Evolutionary conservation across 23 red algal species (phyloP), one percentile per base, ranked within the genome.

Genomic region (Cyanidiococcus yangmingshanensis): DNA sequence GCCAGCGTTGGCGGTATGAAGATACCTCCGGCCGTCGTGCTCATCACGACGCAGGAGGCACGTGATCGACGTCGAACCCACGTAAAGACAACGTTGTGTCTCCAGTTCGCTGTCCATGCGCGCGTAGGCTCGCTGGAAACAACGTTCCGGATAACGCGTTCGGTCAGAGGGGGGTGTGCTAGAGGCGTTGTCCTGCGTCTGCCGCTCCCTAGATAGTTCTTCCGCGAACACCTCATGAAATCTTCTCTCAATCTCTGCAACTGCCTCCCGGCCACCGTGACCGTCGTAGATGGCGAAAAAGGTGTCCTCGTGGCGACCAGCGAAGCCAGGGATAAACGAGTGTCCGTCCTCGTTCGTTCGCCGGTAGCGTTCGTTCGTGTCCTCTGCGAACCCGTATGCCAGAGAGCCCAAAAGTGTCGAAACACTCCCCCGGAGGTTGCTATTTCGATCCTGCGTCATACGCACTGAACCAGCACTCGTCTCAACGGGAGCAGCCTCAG

Each of bases 221-320:
- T 89, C 82, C 2, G 79, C 67, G 40, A 89, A 87, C 37, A 91
- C 68, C 38, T 76, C 67, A 59, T 98, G 85, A 21, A 98, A 84
- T 16, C 74, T 75, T 26, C 76, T 40, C 26, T 74, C 68, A 41
- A 91, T 74, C 1, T 82, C 54, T 21, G 83, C 58, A 30, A 90
- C 80, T 17, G 79, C 88, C 0, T 75, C 59, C 15, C 58, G 76
- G 51, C 88, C 88, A 41, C 87, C 88, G 76, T 91, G 94, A 36
- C 88, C 88, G 87, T 98, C 88, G 74, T 89, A 91, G 40, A 98
- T 79, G 39, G 82, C 92, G 74, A 98, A 76, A 75, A 91, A 91
- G 12, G 57, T 77, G n/a, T 89, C 77, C 38, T 57, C 82, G 35
- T 76, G 80, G 17, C 80, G 67, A 57, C 78, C 74, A 7, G 35